Evolutionary conservation across 108 stramenopile genomes (phyloP).

Genomic region (Epithemia pelagica): DNA sequence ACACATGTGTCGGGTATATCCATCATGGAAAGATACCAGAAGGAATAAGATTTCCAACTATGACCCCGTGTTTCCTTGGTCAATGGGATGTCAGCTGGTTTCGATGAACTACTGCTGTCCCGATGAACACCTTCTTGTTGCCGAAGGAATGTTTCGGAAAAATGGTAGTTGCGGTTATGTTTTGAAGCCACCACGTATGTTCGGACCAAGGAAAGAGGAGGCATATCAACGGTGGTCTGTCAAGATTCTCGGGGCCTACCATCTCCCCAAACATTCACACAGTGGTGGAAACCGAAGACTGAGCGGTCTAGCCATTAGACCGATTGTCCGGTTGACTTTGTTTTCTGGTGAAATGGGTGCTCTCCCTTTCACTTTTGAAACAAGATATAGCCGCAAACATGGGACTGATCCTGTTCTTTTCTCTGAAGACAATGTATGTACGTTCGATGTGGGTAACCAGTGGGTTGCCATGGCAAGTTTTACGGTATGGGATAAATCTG

Average conservation of each 20-base stretch:
- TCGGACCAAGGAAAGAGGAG: conserved; percentile 13
- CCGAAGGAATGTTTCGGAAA: conserved; percentile 86
- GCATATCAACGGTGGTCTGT: conserved; percentile 50
- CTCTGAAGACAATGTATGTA: conserved; percentile 36
- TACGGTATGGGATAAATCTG: conserved; percentile 57
- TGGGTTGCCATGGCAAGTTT: conserved; percentile 64
- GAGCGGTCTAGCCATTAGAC: not conserved
- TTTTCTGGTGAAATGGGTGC: not conserved
- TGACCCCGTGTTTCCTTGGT: conserved; percentile 81
- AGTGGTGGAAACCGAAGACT: not conserved
- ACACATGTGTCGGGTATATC: conserved; percentile 80
- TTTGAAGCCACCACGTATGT: conserved; percentile 74
- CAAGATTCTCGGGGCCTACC: conserved; percentile 41
- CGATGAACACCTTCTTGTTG: conserved; percentile 76
- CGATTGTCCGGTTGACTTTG: conserved; percentile 52
- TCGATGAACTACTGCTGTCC: conserved; percentile 79
- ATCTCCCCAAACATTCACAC: conserved; percentile 22
- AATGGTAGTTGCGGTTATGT: conserved; percentile 95
- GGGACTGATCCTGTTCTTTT: conserved; percentile 93
- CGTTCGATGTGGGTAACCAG: conserved; percentile 51
- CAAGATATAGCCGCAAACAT: conserved; percentile 31
- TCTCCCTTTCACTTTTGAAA: conserved; percentile 30
- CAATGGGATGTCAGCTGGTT: conserved; percentile 87
- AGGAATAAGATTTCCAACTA: conserved; percentile 60
- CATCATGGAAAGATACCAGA: conserved; percentile 38